phyloP scores from a whole-genome alignment of 73 alveolate species.

The Effrenium voratum region DNA sequence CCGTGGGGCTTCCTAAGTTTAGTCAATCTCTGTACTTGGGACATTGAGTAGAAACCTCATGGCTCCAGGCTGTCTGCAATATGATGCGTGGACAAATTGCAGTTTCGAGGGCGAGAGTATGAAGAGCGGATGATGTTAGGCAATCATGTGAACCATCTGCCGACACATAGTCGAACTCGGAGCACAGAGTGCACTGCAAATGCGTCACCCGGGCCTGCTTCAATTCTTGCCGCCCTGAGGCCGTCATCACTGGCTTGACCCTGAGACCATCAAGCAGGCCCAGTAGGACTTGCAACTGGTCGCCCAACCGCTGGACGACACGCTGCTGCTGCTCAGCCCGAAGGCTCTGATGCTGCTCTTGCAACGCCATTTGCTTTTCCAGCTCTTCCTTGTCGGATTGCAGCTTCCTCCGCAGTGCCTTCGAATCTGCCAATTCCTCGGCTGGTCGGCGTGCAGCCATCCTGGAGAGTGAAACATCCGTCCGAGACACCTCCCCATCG shows the following conservation, averaged over 20 bases:
- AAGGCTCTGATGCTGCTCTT: conserved; percentile 20
- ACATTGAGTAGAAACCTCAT: no score
- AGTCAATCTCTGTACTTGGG: no score
- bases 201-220: no score
- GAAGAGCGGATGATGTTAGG: no score
- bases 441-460: neutral
- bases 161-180: no score
- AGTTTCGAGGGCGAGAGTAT: no score
- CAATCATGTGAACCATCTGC: no score
- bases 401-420: conserved; percentile 42
- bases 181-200: no score
- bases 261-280: neutral
- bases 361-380: neutral
- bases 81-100: no score
- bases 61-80: no score
- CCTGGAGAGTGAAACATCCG: neutral
- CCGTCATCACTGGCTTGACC: neutral
- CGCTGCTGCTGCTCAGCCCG: conserved; percentile 55
- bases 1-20: no score
- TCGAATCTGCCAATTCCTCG: conserved; percentile 11
- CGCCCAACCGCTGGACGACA: neutral
- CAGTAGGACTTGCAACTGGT: neutral
- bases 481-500: neutral
- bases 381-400: neutral
- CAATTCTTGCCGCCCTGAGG: neutral